Evolutionary conservation across 2,329 filamentous ascomycete genomes (phyloP).

Genomic region (Phialocephala subalpina): DNA sequence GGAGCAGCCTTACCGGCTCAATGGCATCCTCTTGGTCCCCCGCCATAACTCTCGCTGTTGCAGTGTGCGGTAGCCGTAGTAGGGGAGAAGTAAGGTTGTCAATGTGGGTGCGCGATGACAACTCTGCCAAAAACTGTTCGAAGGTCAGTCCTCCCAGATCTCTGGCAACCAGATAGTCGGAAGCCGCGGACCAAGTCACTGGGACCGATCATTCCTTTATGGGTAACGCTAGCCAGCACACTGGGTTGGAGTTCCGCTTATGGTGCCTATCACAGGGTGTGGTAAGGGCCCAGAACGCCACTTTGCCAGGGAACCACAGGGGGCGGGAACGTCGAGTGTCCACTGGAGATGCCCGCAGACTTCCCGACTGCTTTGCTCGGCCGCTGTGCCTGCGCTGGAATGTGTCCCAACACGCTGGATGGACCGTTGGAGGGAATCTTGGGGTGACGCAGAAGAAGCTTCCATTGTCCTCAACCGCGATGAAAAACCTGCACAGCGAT

Average conservation of each 20-base stretch:
- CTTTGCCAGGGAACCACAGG: neutral
- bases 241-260: neutral
- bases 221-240: conserved; percentile 5
- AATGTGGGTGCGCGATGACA: neutral
- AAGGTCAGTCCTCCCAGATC: neutral
- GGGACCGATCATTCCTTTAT: conserved; percentile 1
- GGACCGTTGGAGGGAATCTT: conserved; percentile 20
- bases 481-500: neutral
- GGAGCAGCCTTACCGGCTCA: conserved; percentile 16
- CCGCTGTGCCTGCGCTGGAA: neutral
- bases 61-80: neutral
- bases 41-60: conserved; percentile 9
- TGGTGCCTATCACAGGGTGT: neutral
- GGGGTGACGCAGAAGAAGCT: conserved; percentile 1
- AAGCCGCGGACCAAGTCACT: neutral
- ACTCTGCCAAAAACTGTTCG: neutral
- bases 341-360: conserved; percentile 10
- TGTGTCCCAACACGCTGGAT: conserved; percentile 25
- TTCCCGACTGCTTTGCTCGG: neutral
- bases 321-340: neutral
- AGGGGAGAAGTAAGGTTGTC: neutral
- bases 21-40: conserved; percentile 11
- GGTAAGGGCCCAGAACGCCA: neutral
- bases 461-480: neutral
- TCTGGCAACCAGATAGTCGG: neutral